Conservation (phyloP, 2,329 filamentous ascomycete genomes). For the Phialophora chinensis region DNA sequence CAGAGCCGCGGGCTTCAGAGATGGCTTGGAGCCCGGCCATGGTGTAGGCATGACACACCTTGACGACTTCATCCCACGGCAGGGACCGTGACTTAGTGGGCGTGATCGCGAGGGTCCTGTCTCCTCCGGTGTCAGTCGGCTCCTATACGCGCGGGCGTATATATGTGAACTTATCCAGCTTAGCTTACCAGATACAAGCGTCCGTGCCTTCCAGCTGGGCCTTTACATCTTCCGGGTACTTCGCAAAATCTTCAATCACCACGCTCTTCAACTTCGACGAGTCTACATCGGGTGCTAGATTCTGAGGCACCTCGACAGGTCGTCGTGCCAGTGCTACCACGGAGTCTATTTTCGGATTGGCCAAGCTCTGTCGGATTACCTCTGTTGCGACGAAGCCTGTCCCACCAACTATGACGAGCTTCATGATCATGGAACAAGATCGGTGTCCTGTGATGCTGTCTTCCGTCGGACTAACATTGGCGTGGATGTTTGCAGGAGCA, state of each 20-base stretch:
- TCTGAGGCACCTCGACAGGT: constrained; percentile 23
- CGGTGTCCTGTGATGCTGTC: background rate
- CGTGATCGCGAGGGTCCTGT: constrained; percentile 53
- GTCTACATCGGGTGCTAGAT: constrained; percentile 25
- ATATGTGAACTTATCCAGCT: background rate
- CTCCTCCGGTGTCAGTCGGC: background rate
- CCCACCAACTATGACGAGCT: constrained; percentile 46
- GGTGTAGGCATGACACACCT: constrained; percentile 52
- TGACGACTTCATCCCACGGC: constrained; percentile 47
- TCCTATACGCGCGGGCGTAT: no score
- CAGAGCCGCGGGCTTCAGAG: constrained; percentile 37
- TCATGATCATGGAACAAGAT: constrained; percentile 41
- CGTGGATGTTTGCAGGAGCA: background rate
- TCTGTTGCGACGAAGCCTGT: constrained; percentile 47
- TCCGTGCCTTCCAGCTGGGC: constrained; percentile 43
- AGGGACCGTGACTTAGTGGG: constrained; percentile 45
- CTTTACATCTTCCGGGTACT: constrained; percentile 44
- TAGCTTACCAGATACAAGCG: constrained; percentile 49
- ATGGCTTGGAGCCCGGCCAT: constrained; percentile 48
- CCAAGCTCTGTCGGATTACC: constrained; percentile 46
- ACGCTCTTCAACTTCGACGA: constrained; percentile 44
- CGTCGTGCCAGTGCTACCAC: constrained; percentile 43
- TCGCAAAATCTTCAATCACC: constrained; percentile 43
- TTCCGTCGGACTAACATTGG: background rate
- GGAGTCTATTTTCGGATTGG: constrained; percentile 41